Percentiles rank a stretch among this genome's conserved stretches.
Evolutionary conservation across 139 green algal species (phyloP).

Genomic region (Monoraphidium neglectum): DNA sequence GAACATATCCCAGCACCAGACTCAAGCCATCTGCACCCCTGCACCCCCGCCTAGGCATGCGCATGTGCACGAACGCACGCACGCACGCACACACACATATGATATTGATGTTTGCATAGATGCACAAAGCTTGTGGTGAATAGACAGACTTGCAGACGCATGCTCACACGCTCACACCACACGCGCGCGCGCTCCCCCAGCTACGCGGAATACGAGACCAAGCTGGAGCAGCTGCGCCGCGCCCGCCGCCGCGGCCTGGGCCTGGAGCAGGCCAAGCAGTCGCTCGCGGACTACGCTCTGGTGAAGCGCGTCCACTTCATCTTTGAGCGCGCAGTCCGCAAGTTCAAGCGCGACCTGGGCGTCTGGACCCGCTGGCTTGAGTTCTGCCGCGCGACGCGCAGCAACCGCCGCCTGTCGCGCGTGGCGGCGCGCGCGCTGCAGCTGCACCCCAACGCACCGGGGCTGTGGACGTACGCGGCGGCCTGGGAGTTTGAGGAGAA

Average conservation of each 20-base stretch:
- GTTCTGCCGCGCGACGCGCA: conserved; percentile 67
- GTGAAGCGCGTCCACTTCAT: conserved; percentile 88
- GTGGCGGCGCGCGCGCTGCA: conserved; percentile 44
- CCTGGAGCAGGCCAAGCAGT: conserved; percentile 48
- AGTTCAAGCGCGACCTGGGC: conserved; percentile 86
- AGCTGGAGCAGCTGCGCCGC: conserved; percentile 77
- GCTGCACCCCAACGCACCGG: conserved; percentile 78
- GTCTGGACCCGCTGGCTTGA: conserved; percentile 89
- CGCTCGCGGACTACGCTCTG: conserved; percentile 68
- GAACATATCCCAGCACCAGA: no score
- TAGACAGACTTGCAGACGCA: no score
- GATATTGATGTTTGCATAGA: no score
- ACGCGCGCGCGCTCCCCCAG: conserved; percentile 31
- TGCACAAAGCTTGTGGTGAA: no score
- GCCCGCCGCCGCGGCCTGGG: conserved; percentile 41
- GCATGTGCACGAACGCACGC: no score
- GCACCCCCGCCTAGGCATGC: no score
- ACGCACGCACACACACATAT: no score
- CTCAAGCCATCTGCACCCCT: no score
- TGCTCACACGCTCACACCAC: no score
- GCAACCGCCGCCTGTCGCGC: conserved; percentile 63
- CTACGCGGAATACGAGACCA: conserved; percentile 81
- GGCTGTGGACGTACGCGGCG: conserved; percentile 90
- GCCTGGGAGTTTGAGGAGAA: conserved; percentile 67
- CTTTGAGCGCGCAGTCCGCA: conserved; percentile 82